These are phyloP conservation scores for Marsdenia floribunda DNA, from an alignment of 257 asterid genomes.

Conservation along the genomic window DNA sequence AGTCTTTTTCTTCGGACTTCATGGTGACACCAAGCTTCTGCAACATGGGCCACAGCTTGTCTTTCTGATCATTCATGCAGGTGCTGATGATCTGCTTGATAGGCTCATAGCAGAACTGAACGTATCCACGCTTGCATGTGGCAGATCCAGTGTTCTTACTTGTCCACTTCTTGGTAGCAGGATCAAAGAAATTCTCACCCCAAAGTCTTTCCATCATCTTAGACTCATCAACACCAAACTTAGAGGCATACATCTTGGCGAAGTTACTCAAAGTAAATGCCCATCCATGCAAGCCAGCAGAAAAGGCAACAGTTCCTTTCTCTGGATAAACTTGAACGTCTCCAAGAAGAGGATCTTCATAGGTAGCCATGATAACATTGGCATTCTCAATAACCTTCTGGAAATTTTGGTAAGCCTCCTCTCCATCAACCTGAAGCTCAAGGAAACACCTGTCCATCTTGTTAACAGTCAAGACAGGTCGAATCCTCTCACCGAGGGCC, in stretches of 20 bases:
- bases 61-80: constrained; percentile 43
- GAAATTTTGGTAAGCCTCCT: constrained; percentile 39
- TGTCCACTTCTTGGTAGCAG: constrained; percentile 37
- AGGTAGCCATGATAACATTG: constrained; percentile 40
- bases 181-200: constrained; percentile 40
- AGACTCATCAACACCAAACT: constrained; percentile 31
- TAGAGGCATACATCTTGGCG: constrained; percentile 36
- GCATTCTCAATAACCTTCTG: constrained; percentile 39
- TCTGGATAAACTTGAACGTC: constrained; percentile 40
- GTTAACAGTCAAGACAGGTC: constrained; percentile 41
- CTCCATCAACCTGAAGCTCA: constrained; percentile 44
- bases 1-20: constrained; percentile 34
- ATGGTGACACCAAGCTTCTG: constrained; percentile 28
- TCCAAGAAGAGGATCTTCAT: constrained; percentile 35
- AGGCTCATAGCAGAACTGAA: constrained; percentile 35
- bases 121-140: constrained; percentile 34
- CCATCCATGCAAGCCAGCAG: constrained; percentile 44
- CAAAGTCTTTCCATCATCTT: constrained; percentile 47
- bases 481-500: constrained; percentile 46
- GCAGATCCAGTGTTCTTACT: constrained; percentile 24
- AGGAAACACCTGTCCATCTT: constrained; percentile 51
- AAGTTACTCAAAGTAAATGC: constrained; percentile 36
- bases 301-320: constrained; percentile 45
- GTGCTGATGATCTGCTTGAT: constrained; percentile 32
- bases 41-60: constrained; percentile 41